These are phyloP conservation scores for Tritrichomonas foetus DNA, from an alignment of 208 protist species.

Conservation along the genomic window DNA sequence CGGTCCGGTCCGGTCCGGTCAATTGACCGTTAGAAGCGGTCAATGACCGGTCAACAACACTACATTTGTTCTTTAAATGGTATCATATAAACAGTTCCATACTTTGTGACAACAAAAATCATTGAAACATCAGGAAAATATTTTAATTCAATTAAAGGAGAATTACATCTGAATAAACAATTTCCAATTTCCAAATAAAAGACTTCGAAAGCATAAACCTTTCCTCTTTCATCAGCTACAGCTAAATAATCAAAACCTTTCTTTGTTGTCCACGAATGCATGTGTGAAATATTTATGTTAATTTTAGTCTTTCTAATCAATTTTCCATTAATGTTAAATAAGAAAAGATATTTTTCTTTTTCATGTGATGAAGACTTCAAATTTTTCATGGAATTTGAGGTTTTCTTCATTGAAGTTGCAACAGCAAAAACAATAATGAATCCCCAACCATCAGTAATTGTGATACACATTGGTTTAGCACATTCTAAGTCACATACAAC, in stretches of 20 bases:
- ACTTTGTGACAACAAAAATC: too few relatives aligned
- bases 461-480: background rate
- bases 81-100: too few relatives aligned
- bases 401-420: too few relatives aligned
- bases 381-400: too few relatives aligned
- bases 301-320: background rate
- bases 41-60: too few relatives aligned
- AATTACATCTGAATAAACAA: background rate
- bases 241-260: background rate
- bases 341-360: background rate
- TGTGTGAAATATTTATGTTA: background rate
- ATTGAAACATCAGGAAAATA: too few relatives aligned
- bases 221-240: background rate
- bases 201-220: background rate
- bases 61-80: background rate
- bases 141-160: too few relatives aligned
- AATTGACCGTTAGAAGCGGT: too few relatives aligned
- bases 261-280: background rate
- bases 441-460: background rate
- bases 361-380: too few relatives aligned
- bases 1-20: too few relatives aligned
- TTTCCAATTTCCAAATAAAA: background rate
- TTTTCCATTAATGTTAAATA: background rate
- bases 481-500: background rate
- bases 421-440: background rate